phyloP scores from a whole-genome alignment of 2,329 filamentous ascomycete genomes.

The Fusarium guadeloupense region DNA sequence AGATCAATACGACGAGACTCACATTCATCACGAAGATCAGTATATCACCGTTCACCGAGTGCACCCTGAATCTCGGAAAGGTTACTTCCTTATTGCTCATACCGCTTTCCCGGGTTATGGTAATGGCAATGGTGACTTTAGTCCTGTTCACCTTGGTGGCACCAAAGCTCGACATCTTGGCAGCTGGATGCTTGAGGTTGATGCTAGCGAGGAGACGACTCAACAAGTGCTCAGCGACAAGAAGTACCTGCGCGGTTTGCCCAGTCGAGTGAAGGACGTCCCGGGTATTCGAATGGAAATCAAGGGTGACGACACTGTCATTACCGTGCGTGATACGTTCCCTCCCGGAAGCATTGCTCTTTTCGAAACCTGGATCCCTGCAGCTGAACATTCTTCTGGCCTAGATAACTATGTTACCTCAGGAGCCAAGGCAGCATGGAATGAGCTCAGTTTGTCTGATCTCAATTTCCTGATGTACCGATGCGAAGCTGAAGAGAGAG shows the following conservation, averaged over 20 bases:
- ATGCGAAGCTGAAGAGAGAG: constrained; percentile 87
- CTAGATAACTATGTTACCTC: constrained; percentile 88
- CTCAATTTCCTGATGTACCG: constrained; percentile 93
- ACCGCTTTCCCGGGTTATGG: constrained; percentile 94
- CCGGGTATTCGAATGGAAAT: constrained; percentile 77
- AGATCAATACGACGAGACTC: constrained; percentile 92
- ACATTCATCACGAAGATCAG: constrained; percentile 95
- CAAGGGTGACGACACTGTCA: constrained; percentile 77
- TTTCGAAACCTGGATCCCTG: constrained; percentile 95
- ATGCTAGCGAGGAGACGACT: constrained; percentile 76
- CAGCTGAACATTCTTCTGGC: constrained; percentile 82
- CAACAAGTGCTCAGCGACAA: constrained; percentile 73
- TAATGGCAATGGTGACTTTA: constrained; percentile 82
- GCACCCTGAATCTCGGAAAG: constrained; percentile 89
- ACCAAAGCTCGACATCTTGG: constrained; percentile 88
- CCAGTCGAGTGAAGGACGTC: constrained; percentile 79
- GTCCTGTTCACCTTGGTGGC: constrained; percentile 80
- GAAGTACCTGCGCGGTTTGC: constrained; percentile 79
- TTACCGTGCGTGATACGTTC: constrained; percentile 83
- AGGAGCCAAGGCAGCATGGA: constrained; percentile 81
- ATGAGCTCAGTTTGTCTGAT: constrained; percentile 77
- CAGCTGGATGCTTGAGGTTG: constrained; percentile 91
- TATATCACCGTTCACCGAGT: constrained; percentile 97
- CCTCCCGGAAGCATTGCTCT: constrained; percentile 93
- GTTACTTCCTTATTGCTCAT: constrained; percentile 94